Evolutionary conservation across 2,329 filamentous ascomycete species (phyloP).

Genomic region (Alternaria dauci): DNA sequence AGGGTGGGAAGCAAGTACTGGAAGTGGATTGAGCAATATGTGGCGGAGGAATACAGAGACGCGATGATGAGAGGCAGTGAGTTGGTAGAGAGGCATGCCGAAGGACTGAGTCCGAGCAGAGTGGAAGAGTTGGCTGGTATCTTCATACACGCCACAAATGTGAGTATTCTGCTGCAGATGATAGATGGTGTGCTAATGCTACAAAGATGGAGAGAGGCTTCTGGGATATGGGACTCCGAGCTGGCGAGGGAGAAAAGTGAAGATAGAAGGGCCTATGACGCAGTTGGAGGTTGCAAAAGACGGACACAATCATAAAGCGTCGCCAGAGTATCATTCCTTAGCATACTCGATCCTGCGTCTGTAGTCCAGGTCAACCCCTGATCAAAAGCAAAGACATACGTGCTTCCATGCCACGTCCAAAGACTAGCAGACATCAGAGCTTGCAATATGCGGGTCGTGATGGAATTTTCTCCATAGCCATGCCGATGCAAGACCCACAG

Average conservation of each 20-base stretch:
- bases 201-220: conserved; percentile 75
- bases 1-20: conserved; percentile 78
- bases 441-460: conserved; percentile 1
- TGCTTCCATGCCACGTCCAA: neutral
- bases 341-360: neutral
- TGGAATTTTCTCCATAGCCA: neutral
- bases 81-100: conserved; percentile 77
- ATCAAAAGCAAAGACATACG: neutral
- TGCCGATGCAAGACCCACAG: neutral
- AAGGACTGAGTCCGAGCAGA: conserved; percentile 74
- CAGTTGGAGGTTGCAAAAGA: neutral
- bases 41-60: conserved; percentile 77
- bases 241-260: conserved; percentile 3
- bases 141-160: conserved; percentile 87
- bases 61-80: conserved; percentile 75
- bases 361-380: neutral
- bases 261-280: neutral
- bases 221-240: conserved; percentile 71
- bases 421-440: neutral
- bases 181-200: conserved; percentile 20
- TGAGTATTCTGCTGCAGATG: conserved; percentile 51
- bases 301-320: neutral
- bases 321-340: neutral
- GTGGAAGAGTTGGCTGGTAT: conserved; percentile 85
- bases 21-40: conserved; percentile 91